Evolutionary conservation across 1,139 yeast species (phyloP), one percentile per base, ranked within the genome.

Genomic region (Suhomyces ambrosiae): DNA sequence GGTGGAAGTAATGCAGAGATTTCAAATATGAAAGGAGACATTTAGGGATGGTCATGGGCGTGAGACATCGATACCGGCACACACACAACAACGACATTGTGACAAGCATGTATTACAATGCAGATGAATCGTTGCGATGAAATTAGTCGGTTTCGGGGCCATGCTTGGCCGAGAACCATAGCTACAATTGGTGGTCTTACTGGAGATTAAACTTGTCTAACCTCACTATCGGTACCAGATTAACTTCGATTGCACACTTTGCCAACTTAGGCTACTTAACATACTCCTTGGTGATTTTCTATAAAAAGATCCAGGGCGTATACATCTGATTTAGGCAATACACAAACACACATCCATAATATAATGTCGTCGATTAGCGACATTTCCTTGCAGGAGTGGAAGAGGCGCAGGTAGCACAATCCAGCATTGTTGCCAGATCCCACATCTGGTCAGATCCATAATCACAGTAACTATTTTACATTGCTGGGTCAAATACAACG

Each of bases 41-140:
- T 29, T 30, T 22, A 28, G 37, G 37, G 37, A 24, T 28, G 28
- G 37, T 30, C 37, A 33, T 23, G 37, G 32, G 32, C 33, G 32
- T 21, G 32, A 33, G 37, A 33, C 37, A 33, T n/a, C 23, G 23
- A 28, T 23, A 28, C 6, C 16, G n/a, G n/a, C n/a, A n/a, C n/a
- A n/a, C n/a, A n/a, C n/a, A n/a, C n/a, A n/a, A n/a, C n/a, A n/a
- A n/a, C 23, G 33, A 33, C 37, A 33, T 33, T n/a, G 32, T 15
- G 23, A 33, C 33, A 30, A 16, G 22, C 8, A 8, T 17, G 24
- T 23, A 31, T 14, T 17, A 31, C 34, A 24, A 31, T 24, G 34
- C 28, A 16, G 23, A 5, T 11, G 8, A 8, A 18, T 18, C 21
- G 21, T 18, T 18, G 21, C 5, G 7, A 18, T 18, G 21, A 18